phyloP scores from a whole-genome alignment of 495 filamentous ascomycete genomes.

The Neurospora terricola region DNA sequence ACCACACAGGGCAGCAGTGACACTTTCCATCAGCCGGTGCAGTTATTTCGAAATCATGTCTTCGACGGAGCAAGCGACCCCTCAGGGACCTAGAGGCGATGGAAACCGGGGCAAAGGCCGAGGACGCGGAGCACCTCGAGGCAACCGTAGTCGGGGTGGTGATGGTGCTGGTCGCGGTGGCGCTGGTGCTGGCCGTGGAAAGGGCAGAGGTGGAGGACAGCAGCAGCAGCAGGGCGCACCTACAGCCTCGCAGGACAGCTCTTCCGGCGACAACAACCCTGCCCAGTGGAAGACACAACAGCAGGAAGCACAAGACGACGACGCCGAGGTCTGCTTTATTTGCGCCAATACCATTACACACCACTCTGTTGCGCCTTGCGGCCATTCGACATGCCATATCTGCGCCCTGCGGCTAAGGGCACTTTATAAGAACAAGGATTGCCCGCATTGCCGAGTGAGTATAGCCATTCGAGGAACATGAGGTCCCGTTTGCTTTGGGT shows the following conservation, averaged over 20 bases:
- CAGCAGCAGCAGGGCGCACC: background rate
- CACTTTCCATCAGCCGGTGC: background rate
- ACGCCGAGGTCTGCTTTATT: constrained; percentile 88
- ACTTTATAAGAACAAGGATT: constrained; percentile 89
- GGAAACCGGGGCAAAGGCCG: constrained; percentile 28
- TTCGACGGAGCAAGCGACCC: constrained; percentile 10
- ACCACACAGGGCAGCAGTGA: background rate
- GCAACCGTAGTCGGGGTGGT: constrained; percentile 5
- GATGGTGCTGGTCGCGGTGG: constrained; percentile 7
- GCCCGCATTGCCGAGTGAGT: constrained; percentile 84
- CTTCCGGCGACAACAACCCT: background rate
- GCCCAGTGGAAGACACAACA: constrained; percentile 3
- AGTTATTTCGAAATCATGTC: constrained; percentile 6
- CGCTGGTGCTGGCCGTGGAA: constrained; percentile 8
- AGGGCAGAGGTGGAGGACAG: constrained; percentile 6
- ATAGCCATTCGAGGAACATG: background rate
- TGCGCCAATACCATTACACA: constrained; percentile 82
- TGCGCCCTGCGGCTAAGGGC: constrained; percentile 82
- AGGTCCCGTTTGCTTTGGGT: background rate
- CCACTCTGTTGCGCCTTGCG: constrained; percentile 81
- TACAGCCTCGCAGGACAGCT: background rate
- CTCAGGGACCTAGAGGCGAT: constrained; percentile 21
- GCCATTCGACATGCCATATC: constrained; percentile 92
- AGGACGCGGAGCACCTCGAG: constrained; percentile 19
- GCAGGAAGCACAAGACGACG: constrained; percentile 31